A percentile compares a stretch with the other conserved stretches of the same genome.
Evolutionary conservation across 805 yeast species (phyloP).

Genomic region (Tetrapisispora phaffii): DNA sequence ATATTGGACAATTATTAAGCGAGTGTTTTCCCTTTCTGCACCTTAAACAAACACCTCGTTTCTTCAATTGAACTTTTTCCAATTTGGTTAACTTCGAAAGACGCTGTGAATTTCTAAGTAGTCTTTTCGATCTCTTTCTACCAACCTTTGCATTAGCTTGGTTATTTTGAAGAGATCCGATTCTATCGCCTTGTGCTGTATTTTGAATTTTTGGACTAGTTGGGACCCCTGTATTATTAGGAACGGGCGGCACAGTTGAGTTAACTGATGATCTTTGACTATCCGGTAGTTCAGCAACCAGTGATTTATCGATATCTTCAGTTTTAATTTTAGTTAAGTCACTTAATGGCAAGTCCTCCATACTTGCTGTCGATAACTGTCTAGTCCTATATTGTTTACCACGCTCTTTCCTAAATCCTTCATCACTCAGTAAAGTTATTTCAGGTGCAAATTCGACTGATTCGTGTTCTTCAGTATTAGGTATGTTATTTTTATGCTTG

Average conservation of each 20-base stretch:
- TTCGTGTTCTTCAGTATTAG: not conserved
- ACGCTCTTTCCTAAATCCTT: not conserved
- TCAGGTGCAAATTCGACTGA: not conserved
- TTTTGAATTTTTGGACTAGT: not conserved
- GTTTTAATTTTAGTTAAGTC: not conserved
- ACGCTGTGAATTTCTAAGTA: not conserved
- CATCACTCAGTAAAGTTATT: not conserved
- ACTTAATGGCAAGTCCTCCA: not conserved
- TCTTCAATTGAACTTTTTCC: not conserved
- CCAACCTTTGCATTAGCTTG: not conserved
- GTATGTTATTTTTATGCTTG: not conserved
- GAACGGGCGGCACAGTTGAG: no score
- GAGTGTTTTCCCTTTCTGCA: not conserved
- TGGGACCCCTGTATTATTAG: not conserved
- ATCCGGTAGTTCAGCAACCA: no score
- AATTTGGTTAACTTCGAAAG: not conserved
- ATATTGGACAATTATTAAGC: not conserved
- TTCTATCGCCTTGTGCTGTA: no score
- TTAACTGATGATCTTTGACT: not conserved
- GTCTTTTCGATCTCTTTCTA: not conserved
- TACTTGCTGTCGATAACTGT: not conserved
- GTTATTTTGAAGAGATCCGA: not conserved
- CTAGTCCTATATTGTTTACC: slow-evolving; percentile 1
- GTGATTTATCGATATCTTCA: not conserved
- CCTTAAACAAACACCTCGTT: not conserved